Evolutionary conservation across 2,329 filamentous ascomycete genomes (phyloP).

Genomic region (Zelopaecilomyces penicillatus): DNA sequence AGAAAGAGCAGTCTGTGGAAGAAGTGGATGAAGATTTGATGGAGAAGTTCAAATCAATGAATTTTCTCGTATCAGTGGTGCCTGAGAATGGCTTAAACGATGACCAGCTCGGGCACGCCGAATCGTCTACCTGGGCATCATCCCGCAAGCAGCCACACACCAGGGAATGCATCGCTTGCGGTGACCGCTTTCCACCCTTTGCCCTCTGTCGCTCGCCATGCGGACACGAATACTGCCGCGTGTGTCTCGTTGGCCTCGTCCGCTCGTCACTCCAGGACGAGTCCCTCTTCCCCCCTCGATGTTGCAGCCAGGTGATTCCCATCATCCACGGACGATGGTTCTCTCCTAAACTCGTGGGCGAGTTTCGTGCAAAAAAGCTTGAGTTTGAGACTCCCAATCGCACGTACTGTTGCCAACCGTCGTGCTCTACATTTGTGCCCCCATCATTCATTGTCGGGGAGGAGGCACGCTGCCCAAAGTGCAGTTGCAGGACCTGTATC

Average conservation of each 20-base stretch:
- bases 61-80: neutral
- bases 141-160: neutral
- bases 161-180: constrained; percentile 1
- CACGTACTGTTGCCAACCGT: constrained; percentile 39
- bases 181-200: neutral
- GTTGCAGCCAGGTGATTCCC: constrained; percentile 36
- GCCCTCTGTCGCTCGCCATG: constrained; percentile 21
- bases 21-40: constrained; percentile 1
- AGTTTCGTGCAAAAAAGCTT: constrained; percentile 36
- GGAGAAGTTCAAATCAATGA: neutral
- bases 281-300: constrained; percentile 44
- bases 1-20: neutral
- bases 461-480: constrained; percentile 33
- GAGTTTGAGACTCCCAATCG: constrained; percentile 40
- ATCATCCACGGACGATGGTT: constrained; percentile 23
- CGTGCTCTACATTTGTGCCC: constrained; percentile 41
- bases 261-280: constrained; percentile 34
- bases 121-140: constrained; percentile 1
- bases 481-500: constrained; percentile 36
- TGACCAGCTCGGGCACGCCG: neutral
- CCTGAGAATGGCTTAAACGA: neutral
- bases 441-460: constrained; percentile 20
- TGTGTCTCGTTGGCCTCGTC: constrained; percentile 38
- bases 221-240: constrained; percentile 39
- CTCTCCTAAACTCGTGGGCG: constrained; percentile 19